Evolutionary conservation across 108 stramenopile species (phyloP).

Genomic region (Schizochytrium sp.): DNA sequence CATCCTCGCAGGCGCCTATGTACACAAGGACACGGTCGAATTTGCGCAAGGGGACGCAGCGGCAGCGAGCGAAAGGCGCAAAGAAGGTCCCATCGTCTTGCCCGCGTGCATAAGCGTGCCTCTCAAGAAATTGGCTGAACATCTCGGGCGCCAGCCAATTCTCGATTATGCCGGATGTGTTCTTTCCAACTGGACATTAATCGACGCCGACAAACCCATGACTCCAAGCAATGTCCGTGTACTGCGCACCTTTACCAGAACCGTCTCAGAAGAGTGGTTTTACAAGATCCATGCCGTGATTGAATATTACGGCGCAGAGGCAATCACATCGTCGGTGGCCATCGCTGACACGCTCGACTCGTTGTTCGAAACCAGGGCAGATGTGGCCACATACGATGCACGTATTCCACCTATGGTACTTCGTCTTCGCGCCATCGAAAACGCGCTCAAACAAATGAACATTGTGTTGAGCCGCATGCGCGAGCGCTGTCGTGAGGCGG

Average conservation of each 20-base stretch:
- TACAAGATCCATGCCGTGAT: constrained; percentile 15
- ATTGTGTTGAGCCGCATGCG: not conserved
- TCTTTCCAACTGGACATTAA: not conserved
- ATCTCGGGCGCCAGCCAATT: not conserved
- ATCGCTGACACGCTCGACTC: not conserved
- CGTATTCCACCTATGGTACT: not conserved
- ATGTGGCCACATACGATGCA: not conserved
- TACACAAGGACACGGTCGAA: not conserved
- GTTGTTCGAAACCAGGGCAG: not conserved
- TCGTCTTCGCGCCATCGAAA: not conserved
- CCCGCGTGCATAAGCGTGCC: not conserved
- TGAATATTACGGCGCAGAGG: not conserved
- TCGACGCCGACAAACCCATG: not conserved
- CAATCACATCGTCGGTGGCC: not conserved
- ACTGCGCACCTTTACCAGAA: constrained; percentile 4
- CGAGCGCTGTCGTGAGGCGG: not conserved
- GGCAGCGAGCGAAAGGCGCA: not conserved
- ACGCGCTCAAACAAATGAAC: not conserved
- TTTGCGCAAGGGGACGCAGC: not conserved
- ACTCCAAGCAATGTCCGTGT: not conserved
- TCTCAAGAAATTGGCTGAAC: not conserved
- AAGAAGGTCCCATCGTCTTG: not conserved
- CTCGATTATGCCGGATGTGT: constrained; percentile 18
- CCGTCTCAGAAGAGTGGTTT: constrained; percentile 17
- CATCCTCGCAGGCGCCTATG: not conserved